Conservation (phyloP, 208 protist genomes). For the Angomonas ambiguus region DNA sequence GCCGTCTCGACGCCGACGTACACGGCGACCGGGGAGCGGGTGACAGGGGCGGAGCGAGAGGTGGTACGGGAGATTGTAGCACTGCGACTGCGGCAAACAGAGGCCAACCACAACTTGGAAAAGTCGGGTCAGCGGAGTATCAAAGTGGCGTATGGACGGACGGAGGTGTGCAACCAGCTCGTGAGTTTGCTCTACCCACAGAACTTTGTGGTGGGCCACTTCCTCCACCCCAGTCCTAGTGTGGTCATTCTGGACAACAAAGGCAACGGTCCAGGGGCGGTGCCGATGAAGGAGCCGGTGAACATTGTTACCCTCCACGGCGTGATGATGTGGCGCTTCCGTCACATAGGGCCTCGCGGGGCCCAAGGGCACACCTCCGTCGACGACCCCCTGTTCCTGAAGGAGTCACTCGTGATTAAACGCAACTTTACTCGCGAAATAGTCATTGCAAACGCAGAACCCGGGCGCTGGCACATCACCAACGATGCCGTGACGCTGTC, state of each 20-base stretch:
- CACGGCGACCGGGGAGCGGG: conserved; percentile 23
- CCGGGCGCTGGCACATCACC: conserved; percentile 60
- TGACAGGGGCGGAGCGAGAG: conserved; percentile 30
- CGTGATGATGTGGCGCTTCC: conserved; percentile 71
- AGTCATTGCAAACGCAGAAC: conserved; percentile 34
- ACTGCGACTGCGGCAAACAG: conserved; percentile 70
- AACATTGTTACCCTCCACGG: conserved; percentile 78
- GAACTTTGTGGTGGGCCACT: conserved; percentile 59
- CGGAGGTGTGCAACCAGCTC: conserved; percentile 75
- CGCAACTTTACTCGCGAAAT: conserved; percentile 75
- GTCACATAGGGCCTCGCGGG: conserved; percentile 22
- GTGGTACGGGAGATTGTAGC: conserved; percentile 76
- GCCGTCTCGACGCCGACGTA: conserved; percentile 46
- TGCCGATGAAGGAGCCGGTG: conserved; percentile 61
- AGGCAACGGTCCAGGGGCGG: conserved; percentile 30
- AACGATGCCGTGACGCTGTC: conserved; percentile 84
- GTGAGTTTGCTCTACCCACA: conserved; percentile 81
- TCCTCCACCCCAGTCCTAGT: conserved; percentile 56
- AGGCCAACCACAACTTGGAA: conserved; percentile 82
- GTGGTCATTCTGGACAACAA: conserved; percentile 72
- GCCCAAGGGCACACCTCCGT: too few species aligned
- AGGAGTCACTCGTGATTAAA: conserved; percentile 48
- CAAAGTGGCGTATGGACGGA: conserved; percentile 61
- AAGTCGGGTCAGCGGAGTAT: conserved; percentile 49
- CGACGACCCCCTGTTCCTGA: conserved; percentile 11